A percentile compares a stretch with the other conserved stretches of the same genome.
Conservation (phyloP, 1,139 yeast species). For the Suhomyces terraborum region DNA sequence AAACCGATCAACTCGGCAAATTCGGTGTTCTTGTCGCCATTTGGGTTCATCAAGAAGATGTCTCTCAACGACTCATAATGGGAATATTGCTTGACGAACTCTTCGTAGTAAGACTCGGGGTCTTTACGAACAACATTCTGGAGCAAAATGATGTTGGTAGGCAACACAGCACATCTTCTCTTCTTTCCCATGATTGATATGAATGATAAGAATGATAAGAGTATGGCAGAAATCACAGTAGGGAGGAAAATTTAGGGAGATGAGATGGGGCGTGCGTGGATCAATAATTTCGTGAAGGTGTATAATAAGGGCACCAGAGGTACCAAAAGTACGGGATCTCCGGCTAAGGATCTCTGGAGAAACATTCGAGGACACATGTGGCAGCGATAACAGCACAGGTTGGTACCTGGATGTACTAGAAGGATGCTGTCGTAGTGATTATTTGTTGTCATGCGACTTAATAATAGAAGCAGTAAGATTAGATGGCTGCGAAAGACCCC, state of each 20-base stretch:
- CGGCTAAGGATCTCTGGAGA: no score
- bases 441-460: not conserved
- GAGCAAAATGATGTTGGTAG: constrained; percentile 84
- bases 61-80: constrained; percentile 91
- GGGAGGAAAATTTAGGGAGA: constrained; percentile 7
- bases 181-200: constrained; percentile 66
- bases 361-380: no score
- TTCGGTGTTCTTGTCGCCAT: constrained; percentile 64
- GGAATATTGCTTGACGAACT: constrained; percentile 85
- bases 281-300: no score
- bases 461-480: no score
- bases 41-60: constrained; percentile 70
- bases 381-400: no score
- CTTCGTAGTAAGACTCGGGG: constrained; percentile 92
- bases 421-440: no score
- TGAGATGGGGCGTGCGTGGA: constrained; percentile 10
- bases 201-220: no score
- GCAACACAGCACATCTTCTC: constrained; percentile 89
- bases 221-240: no score
- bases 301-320: not conserved
- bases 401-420: no score
- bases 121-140: constrained; percentile 93
- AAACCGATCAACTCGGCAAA: constrained; percentile 87
- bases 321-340: no score
- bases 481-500: constrained; percentile 2